Conservation (phyloP, 192 early-diverging fungal genomes). For the Backusella tuberculispora region DNA sequence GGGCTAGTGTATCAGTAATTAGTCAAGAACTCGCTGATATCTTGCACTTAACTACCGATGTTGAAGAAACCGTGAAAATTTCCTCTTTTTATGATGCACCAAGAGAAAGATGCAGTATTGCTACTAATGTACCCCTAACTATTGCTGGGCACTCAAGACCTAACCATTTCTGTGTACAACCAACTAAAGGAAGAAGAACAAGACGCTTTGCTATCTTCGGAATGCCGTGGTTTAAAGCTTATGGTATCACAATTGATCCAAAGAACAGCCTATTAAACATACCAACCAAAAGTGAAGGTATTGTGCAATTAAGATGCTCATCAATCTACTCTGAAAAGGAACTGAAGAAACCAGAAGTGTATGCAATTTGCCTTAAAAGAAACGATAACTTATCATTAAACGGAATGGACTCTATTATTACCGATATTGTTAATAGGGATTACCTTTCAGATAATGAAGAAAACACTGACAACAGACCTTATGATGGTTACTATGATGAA, state of each 20-base stretch:
- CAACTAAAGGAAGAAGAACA: background rate
- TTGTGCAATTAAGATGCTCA: background rate
- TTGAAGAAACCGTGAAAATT: background rate
- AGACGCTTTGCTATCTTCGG: background rate
- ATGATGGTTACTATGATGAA: too few species aligned
- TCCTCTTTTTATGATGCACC: background rate
- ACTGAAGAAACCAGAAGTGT: too few species aligned
- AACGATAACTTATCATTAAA: too few species aligned
- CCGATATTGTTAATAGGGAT: too few species aligned
- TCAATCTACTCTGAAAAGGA: background rate
- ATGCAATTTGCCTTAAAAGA: too few species aligned
- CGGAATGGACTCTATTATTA: too few species aligned
- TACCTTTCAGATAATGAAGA: too few species aligned
- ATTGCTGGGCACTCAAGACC: background rate
- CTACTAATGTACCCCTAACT: background rate
- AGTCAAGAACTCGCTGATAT: background rate
- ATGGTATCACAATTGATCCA: background rate
- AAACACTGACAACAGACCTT: too few species aligned
- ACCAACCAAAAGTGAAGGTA: background rate
- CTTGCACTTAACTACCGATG: background rate
- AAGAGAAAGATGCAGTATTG: background rate
- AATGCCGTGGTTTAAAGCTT: background rate
- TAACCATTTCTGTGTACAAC: background rate
- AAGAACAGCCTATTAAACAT: background rate
- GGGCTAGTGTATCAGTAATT: conserved; percentile 17